Base-by-base conservation (phyloP, 176 grass and related monocot genomes). In the Zoysia japonica region DNA sequence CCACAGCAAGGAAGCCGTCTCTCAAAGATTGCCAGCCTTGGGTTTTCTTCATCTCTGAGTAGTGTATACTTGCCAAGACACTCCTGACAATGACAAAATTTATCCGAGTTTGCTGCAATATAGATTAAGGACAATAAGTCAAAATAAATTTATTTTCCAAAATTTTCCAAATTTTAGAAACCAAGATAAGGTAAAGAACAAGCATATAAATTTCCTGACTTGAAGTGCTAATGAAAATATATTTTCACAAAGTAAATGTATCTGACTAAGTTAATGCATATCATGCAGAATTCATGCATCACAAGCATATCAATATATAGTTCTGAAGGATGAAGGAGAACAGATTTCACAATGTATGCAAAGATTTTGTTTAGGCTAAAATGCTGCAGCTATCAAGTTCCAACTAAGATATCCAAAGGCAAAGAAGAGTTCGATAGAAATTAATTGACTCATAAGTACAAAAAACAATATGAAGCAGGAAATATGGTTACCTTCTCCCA, bases 1-100 rank as follows among this genome's bases (percentile, higher is more conserved):
- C 96, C 92, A 55, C 77, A 99, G 80, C 86, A 96, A 50, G 96
- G 92, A 78, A 99, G 92, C 6, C 83, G 84, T 37, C 86, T 88
- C 57, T 99, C 92, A 74, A 95, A 99, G 76, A 86, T 95, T 44
- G 90, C 79, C 72, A 95, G 48, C 15, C 87, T 84, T 12, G 96
- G 96, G 73, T 95, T 89, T 83, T 98, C 95, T 78, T 91, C 92
- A 79, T 99, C 92, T 81, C 83, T 84, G 62, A 99, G 83, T 16
- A 91, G 80, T 17, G 50, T 65, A 71, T 95, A 99, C 36, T 87
- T 93, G 77, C 82, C 96, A 81, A 51, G 67, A 78, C 84, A 86
- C 37, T 76, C 90, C 55, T 92, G 88, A 50, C 88, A 93, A 44
- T 83, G 80, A 76, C 87, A 89, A 81, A 72, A 61, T 47, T 77